phyloP scores from a whole-genome alignment of 495 filamentous ascomycete genomes.

The Glarea lozoyensis region DNA sequence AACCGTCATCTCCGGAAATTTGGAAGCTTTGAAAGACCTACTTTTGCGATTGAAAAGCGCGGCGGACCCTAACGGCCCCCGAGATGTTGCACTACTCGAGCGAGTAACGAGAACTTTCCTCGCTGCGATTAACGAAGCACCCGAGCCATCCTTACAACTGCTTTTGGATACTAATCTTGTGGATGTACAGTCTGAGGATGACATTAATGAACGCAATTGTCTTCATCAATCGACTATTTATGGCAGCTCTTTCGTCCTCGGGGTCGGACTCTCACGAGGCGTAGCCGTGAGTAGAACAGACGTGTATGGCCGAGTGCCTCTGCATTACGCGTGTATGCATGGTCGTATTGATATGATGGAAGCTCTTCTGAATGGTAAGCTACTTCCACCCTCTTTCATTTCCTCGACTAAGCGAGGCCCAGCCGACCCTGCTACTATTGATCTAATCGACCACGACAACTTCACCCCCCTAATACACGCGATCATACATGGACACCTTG shows the following conservation, averaged over 20 bases:
- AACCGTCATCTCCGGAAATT: slow-evolving; percentile 69
- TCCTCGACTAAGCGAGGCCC: not conserved
- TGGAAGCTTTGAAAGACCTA: slow-evolving; percentile 42
- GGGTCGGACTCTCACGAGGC: slow-evolving; percentile 56
- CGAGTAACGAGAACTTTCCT: slow-evolving; percentile 83
- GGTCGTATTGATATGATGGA: slow-evolving; percentile 79
- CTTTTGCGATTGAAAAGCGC: slow-evolving; percentile 38
- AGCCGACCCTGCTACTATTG: slow-evolving; percentile 54
- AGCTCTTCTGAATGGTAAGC: slow-evolving; percentile 50
- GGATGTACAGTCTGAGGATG: slow-evolving; percentile 81
- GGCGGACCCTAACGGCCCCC: slow-evolving; percentile 26
- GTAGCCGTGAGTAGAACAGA: slow-evolving; percentile 75
- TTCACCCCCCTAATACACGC: slow-evolving; percentile 93
- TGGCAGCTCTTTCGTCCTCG: slow-evolving; percentile 66
- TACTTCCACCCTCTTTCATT: not conserved
- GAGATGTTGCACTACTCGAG: slow-evolving; percentile 43
- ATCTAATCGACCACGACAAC: slow-evolving; percentile 89
- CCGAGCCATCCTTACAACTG: slow-evolving; percentile 62
- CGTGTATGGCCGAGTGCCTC: slow-evolving; percentile 86
- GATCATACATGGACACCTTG: slow-evolving; percentile 74
- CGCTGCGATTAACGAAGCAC: slow-evolving; percentile 76
- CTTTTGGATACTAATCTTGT: slow-evolving; percentile 75
- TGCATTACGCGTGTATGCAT: slow-evolving; percentile 96
- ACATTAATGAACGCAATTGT: slow-evolving; percentile 95
- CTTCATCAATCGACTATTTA: slow-evolving; percentile 92